Conservation (phyloP, 495 filamentous ascomycete species). For the Pyronema omphalodes region DNA sequence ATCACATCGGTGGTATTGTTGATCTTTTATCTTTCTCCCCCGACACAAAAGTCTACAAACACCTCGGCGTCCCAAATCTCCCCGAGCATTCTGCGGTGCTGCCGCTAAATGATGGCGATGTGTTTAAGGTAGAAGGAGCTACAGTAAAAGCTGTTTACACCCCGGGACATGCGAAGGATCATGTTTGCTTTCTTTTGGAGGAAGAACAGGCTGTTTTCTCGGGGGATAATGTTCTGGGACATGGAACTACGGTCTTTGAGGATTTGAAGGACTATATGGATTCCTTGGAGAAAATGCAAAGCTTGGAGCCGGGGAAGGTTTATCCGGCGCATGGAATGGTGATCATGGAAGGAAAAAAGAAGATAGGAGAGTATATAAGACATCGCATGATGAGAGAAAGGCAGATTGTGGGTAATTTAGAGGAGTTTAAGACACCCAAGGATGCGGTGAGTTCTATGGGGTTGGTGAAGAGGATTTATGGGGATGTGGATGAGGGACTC, state of each 20-base stretch:
- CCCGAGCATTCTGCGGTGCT: slow-evolving; percentile 10
- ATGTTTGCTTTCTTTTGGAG: slow-evolving; percentile 50
- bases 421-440: slow-evolving; percentile 22
- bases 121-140: slow-evolving; percentile 55
- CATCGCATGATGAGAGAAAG: slow-evolving; percentile 65
- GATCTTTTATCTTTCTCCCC: slow-evolving; percentile 48
- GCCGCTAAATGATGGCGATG: slow-evolving; percentile 54
- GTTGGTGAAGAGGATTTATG: slow-evolving; percentile 72
- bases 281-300: slow-evolving; percentile 58
- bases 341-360: slow-evolving; percentile 43
- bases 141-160: slow-evolving; percentile 56
- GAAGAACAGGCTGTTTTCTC: slow-evolving; percentile 81
- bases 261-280: slow-evolving; percentile 53
- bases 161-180: slow-evolving; percentile 76
- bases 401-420: slow-evolving; percentile 56
- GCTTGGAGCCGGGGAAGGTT: slow-evolving; percentile 37
- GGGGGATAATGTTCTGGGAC: slow-evolving; percentile 84
- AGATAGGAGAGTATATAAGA: slow-evolving; percentile 60
- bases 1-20: slow-evolving; percentile 58
- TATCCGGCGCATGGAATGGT: slow-evolving; percentile 82
- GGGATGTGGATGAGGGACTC: slow-evolving; percentile 54
- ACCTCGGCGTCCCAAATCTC: slow-evolving; percentile 9
- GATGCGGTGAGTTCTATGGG: slow-evolving; percentile 50
- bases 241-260: slow-evolving; percentile 86
- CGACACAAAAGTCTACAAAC: slow-evolving; percentile 35